Conservation (phyloP, 129 eudicot species). For the Artemisia argyi region DNA sequence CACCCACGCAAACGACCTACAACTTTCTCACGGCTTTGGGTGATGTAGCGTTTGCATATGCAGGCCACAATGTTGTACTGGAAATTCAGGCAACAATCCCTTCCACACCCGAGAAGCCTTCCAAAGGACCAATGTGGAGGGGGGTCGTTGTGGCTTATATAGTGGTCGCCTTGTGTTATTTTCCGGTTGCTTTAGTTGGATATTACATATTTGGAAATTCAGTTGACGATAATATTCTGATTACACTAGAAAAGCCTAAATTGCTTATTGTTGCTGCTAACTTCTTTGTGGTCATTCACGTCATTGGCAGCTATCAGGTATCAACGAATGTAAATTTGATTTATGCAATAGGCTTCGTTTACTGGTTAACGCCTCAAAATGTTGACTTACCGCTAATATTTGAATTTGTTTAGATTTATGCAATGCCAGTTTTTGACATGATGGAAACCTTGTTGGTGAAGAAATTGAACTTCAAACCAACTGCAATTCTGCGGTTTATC, state of each 20-base stretch:
- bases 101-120: slow-evolving; percentile 74
- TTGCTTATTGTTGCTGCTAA: slow-evolving; percentile 80
- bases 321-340: not conserved
- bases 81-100: slow-evolving; percentile 82
- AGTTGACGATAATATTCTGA: slow-evolving; percentile 58
- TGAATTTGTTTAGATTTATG: slow-evolving; percentile 50
- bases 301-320: slow-evolving; percentile 80
- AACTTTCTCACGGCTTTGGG: slow-evolving; percentile 64
- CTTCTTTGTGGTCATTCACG: slow-evolving; percentile 69
- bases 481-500: slow-evolving; percentile 43
- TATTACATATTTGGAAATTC: slow-evolving; percentile 54
- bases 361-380: not conserved
- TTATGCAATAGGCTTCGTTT: too few relatives aligned
- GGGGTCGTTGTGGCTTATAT: slow-evolving; percentile 69
- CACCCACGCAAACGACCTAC: slow-evolving; percentile 42
- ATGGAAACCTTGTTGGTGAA: slow-evolving; percentile 66
- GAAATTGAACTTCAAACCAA: slow-evolving; percentile 59
- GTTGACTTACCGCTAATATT: not conserved
- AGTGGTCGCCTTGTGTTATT: slow-evolving; percentile 65
- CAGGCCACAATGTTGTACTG: slow-evolving; percentile 83
- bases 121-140: slow-evolving; percentile 79
- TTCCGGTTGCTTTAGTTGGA: slow-evolving; percentile 73
- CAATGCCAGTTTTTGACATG: slow-evolving; percentile 88
- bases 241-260: slow-evolving; percentile 56
- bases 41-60: slow-evolving; percentile 77